Evolutionary conservation across 2,329 filamentous ascomycete genomes (phyloP), one percentile per base, ranked within the genome.

Genomic region (Thermothelomyces thermophilus): DNA sequence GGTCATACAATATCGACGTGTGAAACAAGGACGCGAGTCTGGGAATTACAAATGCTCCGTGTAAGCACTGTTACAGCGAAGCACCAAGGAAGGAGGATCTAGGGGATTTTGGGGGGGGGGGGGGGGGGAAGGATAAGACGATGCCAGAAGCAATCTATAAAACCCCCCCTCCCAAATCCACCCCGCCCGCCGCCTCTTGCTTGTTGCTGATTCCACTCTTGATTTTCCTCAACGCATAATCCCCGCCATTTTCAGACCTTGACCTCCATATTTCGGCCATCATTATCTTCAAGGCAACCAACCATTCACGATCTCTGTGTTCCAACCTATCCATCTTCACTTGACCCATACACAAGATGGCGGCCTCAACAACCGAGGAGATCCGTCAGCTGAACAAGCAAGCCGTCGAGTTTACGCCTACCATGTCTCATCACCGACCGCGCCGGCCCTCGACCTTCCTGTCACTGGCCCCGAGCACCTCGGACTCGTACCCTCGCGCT

Each of bases 391-490:
- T 61, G 33, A 47, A 46, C 44, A 48, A 51, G 49, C 59, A 59
- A 45, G 51, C 52, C 33, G 56, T 58, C 45, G 53, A 57, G 46
- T 61, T 62, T 44, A 17, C 51, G 11, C 57, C 59, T n/a, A 30
- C 43, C 16, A 40, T 37, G n/a, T 42, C 51, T 43, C 52, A 57
- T 50, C 64, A 63, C 51, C 59, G 57, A 48, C 69, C 67, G 50
- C 64, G 63, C 51, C 59, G 57, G 48, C 69, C 67, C 24, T 62
- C 60, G 35, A 64, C 61, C 56, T 83, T 83, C 69, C 73, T 83
- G 55, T 72, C 74, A 26, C 72, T 83, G 43, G 77, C 76, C n/a
- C 80, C 80, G 35, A 71, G 72, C 59, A 79, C 74, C 26, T 82
- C 79, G 14, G 65, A 70, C 51, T 79, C 75, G 20, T 80, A 78